Conservation (phyloP, 306 rosid genomes). For the Gastrolobium villosum region DNA sequence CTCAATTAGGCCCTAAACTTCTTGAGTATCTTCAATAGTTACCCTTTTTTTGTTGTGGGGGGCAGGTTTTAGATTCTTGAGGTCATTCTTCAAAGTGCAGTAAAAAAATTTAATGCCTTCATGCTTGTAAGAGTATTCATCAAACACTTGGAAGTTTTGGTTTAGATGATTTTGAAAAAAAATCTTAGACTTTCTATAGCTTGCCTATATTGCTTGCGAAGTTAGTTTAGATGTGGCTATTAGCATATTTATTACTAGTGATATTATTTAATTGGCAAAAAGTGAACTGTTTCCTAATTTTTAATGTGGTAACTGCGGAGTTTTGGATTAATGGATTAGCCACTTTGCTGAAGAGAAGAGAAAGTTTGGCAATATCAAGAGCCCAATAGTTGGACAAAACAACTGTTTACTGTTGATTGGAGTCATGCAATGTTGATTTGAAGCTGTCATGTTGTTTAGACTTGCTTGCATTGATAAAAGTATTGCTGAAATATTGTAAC, state of each 20-base stretch:
- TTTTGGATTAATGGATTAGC: slow-evolving; percentile 15
- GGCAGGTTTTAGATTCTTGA: too few species aligned
- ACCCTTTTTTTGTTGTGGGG: too few species aligned
- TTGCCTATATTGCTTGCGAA: neutral
- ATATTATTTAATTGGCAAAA: neutral
- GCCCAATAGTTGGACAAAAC: slow-evolving; percentile 3
- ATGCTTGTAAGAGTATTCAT: neutral
- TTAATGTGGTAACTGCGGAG: neutral
- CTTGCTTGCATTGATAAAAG: neutral
- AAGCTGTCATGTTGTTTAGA: neutral
- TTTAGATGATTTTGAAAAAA: neutral
- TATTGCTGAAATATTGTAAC: neutral
- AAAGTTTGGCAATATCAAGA: slow-evolving; percentile 12
- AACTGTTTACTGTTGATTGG: neutral
- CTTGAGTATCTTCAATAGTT: too few species aligned
- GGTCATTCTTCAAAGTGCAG: neutral
- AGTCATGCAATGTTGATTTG: neutral
- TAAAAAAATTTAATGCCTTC: neutral
- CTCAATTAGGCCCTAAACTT: too few species aligned
- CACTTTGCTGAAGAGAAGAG: neutral
- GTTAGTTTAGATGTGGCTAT: neutral
- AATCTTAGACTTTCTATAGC: neutral
- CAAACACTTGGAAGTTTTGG: neutral
- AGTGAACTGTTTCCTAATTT: neutral
- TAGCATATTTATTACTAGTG: neutral